Evolutionary conservation across 2,329 filamentous ascomycete genomes (phyloP), one percentile per base, ranked within the genome.

Genomic region (Alternaria brassicicola): DNA sequence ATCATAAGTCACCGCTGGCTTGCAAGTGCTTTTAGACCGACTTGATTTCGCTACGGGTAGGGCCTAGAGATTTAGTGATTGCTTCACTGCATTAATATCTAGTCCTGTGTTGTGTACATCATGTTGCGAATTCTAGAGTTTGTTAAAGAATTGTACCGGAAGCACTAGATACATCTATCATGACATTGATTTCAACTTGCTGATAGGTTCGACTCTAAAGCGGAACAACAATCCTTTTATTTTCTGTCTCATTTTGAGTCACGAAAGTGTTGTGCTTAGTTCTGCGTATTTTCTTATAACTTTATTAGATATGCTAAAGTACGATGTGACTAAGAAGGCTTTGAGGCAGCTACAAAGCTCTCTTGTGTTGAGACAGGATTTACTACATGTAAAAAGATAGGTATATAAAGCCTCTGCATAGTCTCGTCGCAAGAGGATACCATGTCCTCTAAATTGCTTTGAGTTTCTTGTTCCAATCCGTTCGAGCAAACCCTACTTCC

Each of bases 71-170:
- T n/a, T 7, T 33, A 12, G 28, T 28, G 6, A 19, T n/a, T 15
- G 43, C 30, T 7, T 26, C 19, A 13, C 19, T 1, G 12, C 28
- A n/a, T 3, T 1, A 1, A 1, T 2, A 0, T 26, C 41, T 8
- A 17, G 1, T 2, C 4, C 1, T 19, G 0, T 13, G 8, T 13
- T 43, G 23, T 0, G 15, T 17, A 28, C 19, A 28, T 4, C 7
- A 2, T 8, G 8, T 6, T 2, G 7, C 2, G 1, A 17, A 43
- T 6, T 0, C 8, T 1, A 8, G 8, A 0, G 2, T 3, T 28
- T 28, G n/a, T 6, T 8, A 4, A 28, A 43, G 41, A 43, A 43
- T 4, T 21, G 36, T 13, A 6, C 21, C 8, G 6, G 19, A 15
- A 41, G 38, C 38, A 41, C 21, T 9, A 15, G 15, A 0, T 7